These are phyloP conservation scores for Cordyceps tenuipes DNA, from an alignment of 2,329 filamentous ascomycete species.

Conservation along the genomic window DNA sequence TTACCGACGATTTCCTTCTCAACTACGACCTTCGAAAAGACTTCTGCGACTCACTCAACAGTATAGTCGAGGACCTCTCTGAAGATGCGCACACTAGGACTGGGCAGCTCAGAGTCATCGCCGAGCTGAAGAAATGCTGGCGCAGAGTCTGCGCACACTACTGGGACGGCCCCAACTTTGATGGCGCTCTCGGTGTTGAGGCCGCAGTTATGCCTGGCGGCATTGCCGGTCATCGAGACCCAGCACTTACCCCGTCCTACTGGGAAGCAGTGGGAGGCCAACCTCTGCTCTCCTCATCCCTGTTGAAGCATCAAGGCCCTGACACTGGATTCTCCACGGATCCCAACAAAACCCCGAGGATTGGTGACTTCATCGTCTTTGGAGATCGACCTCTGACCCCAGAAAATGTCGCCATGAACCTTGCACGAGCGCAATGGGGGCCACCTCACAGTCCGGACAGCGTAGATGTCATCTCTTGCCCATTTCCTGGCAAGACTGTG, in stretches of 20 bases:
- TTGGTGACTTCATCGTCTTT: conserved; percentile 37
- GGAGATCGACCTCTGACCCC: conserved; percentile 41
- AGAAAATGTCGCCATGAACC: conserved; percentile 24
- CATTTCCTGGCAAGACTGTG: conserved; percentile 47
- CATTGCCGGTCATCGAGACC: conserved; percentile 52
- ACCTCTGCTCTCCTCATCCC: conserved; percentile 31
- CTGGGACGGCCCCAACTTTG: conserved; percentile 70
- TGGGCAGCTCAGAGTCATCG: conserved; percentile 71
- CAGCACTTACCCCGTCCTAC: conserved; percentile 44
- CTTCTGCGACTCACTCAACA: conserved; percentile 77
- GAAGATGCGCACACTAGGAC: conserved; percentile 37
- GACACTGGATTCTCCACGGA: conserved; percentile 38
- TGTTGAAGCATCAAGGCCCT: conserved; percentile 16
- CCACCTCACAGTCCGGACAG: conserved; percentile 53
- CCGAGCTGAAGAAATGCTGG: conserved; percentile 96
- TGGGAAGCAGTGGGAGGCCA: conserved; percentile 40
- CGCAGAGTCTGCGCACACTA: conserved; percentile 80
- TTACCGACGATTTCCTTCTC: conserved; percentile 83
- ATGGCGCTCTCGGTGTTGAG: conserved; percentile 52
- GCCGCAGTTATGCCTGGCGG: conserved; percentile 68
- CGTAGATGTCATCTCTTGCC: conserved; percentile 55
- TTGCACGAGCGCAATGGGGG: conserved; percentile 17
- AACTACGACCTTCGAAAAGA: conserved; percentile 64
- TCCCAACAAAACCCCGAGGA: conserved; percentile 36
- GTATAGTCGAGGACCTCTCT: conserved; percentile 48